Evolutionary conservation across 768 basidiomycete genomes (phyloP).

Genomic region (Xanthoconium stramineum): DNA sequence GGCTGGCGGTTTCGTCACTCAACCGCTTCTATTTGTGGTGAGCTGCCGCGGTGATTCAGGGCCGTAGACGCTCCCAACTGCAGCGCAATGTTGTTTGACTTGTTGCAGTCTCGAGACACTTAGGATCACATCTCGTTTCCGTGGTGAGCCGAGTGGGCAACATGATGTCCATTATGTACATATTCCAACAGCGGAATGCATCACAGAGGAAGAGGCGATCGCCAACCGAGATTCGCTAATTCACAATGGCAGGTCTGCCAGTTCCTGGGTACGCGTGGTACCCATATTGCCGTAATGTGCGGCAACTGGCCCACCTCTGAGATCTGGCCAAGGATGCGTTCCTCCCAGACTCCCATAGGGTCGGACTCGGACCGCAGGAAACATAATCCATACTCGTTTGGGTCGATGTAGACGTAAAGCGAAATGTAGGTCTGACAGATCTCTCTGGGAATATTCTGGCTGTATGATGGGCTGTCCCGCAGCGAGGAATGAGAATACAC

Average conservation of each 20-base stretch:
- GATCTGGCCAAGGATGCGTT: neutral
- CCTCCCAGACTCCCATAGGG: slow-evolving; percentile 2
- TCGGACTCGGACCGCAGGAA: neutral
- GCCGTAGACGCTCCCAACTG: neutral
- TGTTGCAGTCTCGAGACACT: neutral
- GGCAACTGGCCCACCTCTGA: slow-evolving; percentile 10
- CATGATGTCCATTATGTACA: slow-evolving; percentile 11
- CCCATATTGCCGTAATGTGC: slow-evolving; percentile 28
- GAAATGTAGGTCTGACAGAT: neutral
- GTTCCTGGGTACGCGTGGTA: slow-evolving; percentile 20
- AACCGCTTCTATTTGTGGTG: slow-evolving; percentile 15
- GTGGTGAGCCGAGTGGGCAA: neutral
- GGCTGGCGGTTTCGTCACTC: slow-evolving; percentile 15
- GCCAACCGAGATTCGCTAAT: slow-evolving; percentile 21
- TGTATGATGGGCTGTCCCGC: neutral
- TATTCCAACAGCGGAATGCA: slow-evolving; percentile 1
- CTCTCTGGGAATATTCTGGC: neutral
- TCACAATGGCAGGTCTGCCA: neutral
- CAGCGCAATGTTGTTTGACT: slow-evolving; percentile 1
- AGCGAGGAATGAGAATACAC: slow-evolving; percentile 1
- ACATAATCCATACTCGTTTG: neutral
- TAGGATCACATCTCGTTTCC: slow-evolving; percentile 3
- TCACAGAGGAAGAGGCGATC: slow-evolving; percentile 14
- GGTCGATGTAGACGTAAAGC: slow-evolving; percentile 16
- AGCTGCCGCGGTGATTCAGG: slow-evolving; percentile 12